Evolutionary conservation across 768 basidiomycete species (phyloP).

Genomic region (Serendipita indica): DNA sequence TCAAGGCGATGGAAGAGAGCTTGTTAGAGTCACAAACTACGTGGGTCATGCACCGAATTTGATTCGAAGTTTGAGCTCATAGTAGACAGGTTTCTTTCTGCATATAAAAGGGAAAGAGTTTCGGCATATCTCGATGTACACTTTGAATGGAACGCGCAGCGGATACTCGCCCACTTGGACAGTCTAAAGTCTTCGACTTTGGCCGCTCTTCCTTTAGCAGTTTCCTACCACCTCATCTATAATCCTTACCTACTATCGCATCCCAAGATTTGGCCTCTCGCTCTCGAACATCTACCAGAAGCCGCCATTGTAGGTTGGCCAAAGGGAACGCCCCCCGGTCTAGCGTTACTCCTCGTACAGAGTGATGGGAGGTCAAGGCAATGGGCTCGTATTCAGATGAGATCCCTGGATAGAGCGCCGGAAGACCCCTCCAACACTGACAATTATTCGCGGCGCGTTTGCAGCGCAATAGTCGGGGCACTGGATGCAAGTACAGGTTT

Average conservation of each 20-base stretch:
- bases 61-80: background rate
- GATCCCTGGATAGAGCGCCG: background rate
- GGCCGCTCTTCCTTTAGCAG: constrained; percentile 32
- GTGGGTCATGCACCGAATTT: background rate
- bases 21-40: background rate
- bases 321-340: constrained; percentile 15
- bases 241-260: constrained; percentile 46
- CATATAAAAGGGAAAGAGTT: background rate
- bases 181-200: constrained; percentile 19
- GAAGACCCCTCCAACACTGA: too few species aligned
- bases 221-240: constrained; percentile 46
- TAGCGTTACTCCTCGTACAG: too few species aligned
- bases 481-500: background rate
- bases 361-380: too few species aligned
- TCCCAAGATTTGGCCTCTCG: constrained; percentile 29
- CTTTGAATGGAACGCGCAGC: background rate
- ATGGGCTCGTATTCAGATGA: background rate
- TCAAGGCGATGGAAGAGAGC: background rate
- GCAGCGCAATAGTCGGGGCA: background rate
- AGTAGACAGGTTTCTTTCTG: background rate
- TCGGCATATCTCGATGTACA: background rate
- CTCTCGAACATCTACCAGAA: constrained; percentile 28
- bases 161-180: background rate
- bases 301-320: constrained; percentile 43
- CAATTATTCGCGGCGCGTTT: background rate